phyloP scores from a whole-genome alignment of 192 early-diverging fungal species.

The Umbelopsis isabellina region DNA sequence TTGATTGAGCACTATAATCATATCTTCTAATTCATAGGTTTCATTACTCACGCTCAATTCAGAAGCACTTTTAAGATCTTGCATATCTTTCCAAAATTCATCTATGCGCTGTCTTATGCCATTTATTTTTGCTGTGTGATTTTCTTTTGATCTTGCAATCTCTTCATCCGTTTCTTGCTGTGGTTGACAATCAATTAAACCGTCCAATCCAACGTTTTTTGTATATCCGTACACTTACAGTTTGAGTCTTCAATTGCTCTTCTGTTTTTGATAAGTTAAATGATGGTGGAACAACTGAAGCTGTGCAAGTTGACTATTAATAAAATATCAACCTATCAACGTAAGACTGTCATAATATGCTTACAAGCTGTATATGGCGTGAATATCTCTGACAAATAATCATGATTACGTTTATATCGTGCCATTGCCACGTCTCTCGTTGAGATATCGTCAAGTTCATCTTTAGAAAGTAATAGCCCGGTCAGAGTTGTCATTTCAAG shows the following conservation, averaged over 20 bases:
- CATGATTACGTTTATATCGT: conserved; percentile 65
- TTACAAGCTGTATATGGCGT: conserved; percentile 61
- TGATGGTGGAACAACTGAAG: conserved; percentile 38
- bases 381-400: conserved; percentile 68
- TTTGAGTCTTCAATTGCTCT: conserved; percentile 31
- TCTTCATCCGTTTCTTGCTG: conserved; percentile 38
- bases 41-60: conserved; percentile 36
- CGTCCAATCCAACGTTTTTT: not conserved
- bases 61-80: conserved; percentile 45
- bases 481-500: not conserved
- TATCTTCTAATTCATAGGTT: not conserved
- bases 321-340: too few species aligned
- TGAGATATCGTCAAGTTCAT: conserved; percentile 62
- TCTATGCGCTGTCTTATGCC: conserved; percentile 38
- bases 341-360: too few species aligned
- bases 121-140: conserved; percentile 49
- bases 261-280: conserved; percentile 31
- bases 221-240: conserved; percentile 17
- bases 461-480: conserved; percentile 36
- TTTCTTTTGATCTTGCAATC: conserved; percentile 30
- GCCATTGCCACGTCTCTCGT: conserved; percentile 65
- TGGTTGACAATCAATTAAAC: too few species aligned
- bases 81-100: conserved; percentile 39
- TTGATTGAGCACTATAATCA: not conserved
- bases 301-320: conserved; percentile 20